These are phyloP conservation scores for Saxophila tyrrhenica DNA, from an alignment of 495 filamentous ascomycete genomes.

Conservation along the genomic window DNA sequence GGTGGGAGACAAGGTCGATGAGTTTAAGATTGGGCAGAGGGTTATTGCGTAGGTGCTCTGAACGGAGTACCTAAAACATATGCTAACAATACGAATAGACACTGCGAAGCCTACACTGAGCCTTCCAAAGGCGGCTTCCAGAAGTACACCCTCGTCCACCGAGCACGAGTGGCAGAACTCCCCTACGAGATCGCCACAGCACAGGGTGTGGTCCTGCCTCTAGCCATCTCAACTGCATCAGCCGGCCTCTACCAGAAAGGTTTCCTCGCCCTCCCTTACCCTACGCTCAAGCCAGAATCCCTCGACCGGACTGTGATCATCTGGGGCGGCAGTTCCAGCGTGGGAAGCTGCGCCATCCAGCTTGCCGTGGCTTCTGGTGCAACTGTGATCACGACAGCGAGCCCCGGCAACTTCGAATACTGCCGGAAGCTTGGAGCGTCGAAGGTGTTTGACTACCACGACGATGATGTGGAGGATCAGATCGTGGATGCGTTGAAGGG, in stretches of 20 bases:
- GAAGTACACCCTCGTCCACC: slow-evolving; percentile 7
- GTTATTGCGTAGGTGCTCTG: slow-evolving; percentile 20
- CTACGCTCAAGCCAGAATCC: slow-evolving; percentile 14
- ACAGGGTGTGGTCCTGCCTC: slow-evolving; percentile 37
- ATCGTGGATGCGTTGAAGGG: slow-evolving; percentile 23
- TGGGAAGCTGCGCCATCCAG: slow-evolving; percentile 31
- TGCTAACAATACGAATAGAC: slow-evolving; percentile 2
- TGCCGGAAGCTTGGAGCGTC: slow-evolving; percentile 27
- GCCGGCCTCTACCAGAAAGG: slow-evolving; percentile 34
- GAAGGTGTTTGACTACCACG: slow-evolving; percentile 27
- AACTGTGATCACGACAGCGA: slow-evolving; percentile 27
- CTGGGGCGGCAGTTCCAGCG: slow-evolving; percentile 32
- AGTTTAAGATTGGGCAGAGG: slow-evolving; percentile 22
- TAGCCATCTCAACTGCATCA: slow-evolving; percentile 38
- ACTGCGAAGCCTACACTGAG: slow-evolving; percentile 8
- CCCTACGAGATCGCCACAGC: slow-evolving; percentile 34
- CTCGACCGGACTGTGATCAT: slow-evolving; percentile 26
- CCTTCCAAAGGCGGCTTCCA: slow-evolving; percentile 16
- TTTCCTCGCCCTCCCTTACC: slow-evolving; percentile 26
- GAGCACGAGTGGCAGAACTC: slow-evolving; percentile 24
- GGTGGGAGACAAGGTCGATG: slow-evolving; percentile 21
- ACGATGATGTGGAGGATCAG: slow-evolving; percentile 22
- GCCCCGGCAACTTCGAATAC: slow-evolving; percentile 29
- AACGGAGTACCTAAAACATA: neutral
- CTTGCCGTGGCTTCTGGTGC: slow-evolving; percentile 29